phyloP scores from a whole-genome alignment of 2,329 filamentous ascomycete species.

The Colletotrichum navitas region DNA sequence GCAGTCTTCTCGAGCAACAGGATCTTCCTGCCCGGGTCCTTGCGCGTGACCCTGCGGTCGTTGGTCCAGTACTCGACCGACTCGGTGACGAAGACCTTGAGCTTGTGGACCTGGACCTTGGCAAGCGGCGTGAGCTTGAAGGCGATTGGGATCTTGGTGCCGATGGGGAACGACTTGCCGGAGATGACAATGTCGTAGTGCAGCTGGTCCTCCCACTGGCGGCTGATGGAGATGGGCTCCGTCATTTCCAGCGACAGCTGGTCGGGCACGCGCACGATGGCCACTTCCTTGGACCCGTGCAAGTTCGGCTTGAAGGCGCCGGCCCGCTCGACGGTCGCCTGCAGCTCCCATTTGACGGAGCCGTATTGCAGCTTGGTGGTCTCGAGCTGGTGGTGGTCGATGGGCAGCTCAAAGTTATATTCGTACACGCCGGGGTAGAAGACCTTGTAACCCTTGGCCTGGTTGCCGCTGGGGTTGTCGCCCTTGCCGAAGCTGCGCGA shows the following conservation, averaged over 20 bases:
- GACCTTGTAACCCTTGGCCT: conserved; percentile 82
- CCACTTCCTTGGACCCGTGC: conserved; percentile 83
- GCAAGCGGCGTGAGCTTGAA: conserved; percentile 94
- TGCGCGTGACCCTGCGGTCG: conserved; percentile 85
- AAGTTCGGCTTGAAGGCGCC: conserved; percentile 93
- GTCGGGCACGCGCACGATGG: conserved; percentile 85
- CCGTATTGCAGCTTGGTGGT: conserved; percentile 90
- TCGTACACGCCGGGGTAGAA: conserved; percentile 81
- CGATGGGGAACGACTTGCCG: conserved; percentile 93
- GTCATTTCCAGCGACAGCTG: conserved; percentile 91
- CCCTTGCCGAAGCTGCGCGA: conserved; percentile 88
- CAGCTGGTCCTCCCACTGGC: conserved; percentile 94
- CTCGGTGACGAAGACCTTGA: conserved; percentile 92
- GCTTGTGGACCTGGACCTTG: conserved; percentile 92
- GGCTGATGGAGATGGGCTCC: conserved; percentile 92
- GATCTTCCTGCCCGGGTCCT: conserved; percentile 87
- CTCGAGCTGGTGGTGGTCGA: conserved; percentile 90
- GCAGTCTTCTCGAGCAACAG: conserved; percentile 90
- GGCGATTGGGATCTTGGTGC: conserved; percentile 88
- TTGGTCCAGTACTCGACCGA: conserved; percentile 92
- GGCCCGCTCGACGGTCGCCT: conserved; percentile 85
- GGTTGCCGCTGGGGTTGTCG: conserved; percentile 71
- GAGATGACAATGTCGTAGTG: conserved; percentile 98
- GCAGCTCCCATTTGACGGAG: conserved; percentile 88
- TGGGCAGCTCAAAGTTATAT: conserved; percentile 85